Base-by-base conservation (phyloP, 176 grass and related monocot genomes). In the Bonia amplexicaulis region DNA sequence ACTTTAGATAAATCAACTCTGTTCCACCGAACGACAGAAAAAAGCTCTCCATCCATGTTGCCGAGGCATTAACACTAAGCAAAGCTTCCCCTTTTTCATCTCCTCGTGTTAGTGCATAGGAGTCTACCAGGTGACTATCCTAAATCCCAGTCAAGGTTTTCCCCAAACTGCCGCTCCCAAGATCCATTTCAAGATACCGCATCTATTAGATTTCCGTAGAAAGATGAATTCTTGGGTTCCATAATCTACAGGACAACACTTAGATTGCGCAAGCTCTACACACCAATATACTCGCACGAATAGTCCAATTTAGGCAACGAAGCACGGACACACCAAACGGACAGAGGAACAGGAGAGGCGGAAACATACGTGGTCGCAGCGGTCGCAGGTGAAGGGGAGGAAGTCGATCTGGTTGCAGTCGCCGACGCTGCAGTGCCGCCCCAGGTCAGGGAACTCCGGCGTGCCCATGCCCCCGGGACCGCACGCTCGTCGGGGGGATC, bases 301-400 rank as follows among this genome's bases (percentile, higher is more conserved):
- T 29, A 6, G 51, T 31, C 41, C 27, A 48, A 77, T 78, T 29
- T 25, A 1, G 49, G 63, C 1, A 69, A 60, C 86, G 16, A 23
- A 22, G 71, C 57, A 77, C n/a, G 69, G 15, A 27, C n/a, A 17
- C 0, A 70, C 23, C 1, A 55, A 41, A 11, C 2, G 40, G 7
- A 1, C 2, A 60, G 4, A 75, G 48, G 66, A 19, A 42, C 26
- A 59, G 29, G 55, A 44, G 72, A 51, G n/a, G 13, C 20, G 40
- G 41, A 69, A 48, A 69, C 81, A 58, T 85, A 99, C 96, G 84
- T 92, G 54, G 69, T 87, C 78, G 91, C 93, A 99, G 37, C 97
- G 83, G 81, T 99, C 93, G 86, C 96, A 98, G 84, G 90, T 99
- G 90, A 99, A 99, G 74, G 96, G 96, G 79, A 99, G 86, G 91